Base-by-base conservation (phyloP, 169 alveolate genomes). In the Plasmodium gonderi region DNA sequence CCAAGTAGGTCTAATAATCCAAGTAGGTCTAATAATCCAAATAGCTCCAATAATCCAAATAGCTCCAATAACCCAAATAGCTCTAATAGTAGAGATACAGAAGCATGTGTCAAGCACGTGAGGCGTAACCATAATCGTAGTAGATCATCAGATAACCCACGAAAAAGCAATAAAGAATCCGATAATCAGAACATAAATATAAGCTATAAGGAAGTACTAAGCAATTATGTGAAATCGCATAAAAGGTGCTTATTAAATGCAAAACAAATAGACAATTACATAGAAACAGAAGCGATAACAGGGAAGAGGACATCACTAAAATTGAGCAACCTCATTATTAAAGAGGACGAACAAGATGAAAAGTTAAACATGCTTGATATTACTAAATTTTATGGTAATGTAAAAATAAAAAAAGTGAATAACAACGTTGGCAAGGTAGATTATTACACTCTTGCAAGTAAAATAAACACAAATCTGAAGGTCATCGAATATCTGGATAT, bases 311-410 rank as follows among this genome's bases (percentile, higher is more conserved):
- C n/a, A 33, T 1, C 17, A 38, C 17, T 11, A 85, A 72, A 44
- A 75, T 4, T 23, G 75, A 51, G n/a, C 17, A 38, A 67, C 36
- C 54, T 45, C 17, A 17, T 81, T 81, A 14, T 20, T 67, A 29
- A 42, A 26, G 92, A 85, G 64, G 83, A 72, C 33, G 77, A 47
- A 85, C 17, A 49, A 8, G 42, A 85, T 54, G 44, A 75, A 49
- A 11, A 47, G 78, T 26, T 40, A 17, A 44, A 31, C n/a, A 67
- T 67, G 76, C 3, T 17, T 3, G 79, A 69, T 31, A 38, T 69
- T 76, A 23, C n/a, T 31, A 87, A 87, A 31, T 87, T 40, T 44
- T 87, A 87, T 78, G 93, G 93, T 44, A 40, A 26, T 60, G 69
- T 87, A 65, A 54, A 42, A 76, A 45, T 76, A 38, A 75, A 17